phyloP scores from a whole-genome alignment of 306 rosid genomes.

The Coriaria nepalensis region DNA sequence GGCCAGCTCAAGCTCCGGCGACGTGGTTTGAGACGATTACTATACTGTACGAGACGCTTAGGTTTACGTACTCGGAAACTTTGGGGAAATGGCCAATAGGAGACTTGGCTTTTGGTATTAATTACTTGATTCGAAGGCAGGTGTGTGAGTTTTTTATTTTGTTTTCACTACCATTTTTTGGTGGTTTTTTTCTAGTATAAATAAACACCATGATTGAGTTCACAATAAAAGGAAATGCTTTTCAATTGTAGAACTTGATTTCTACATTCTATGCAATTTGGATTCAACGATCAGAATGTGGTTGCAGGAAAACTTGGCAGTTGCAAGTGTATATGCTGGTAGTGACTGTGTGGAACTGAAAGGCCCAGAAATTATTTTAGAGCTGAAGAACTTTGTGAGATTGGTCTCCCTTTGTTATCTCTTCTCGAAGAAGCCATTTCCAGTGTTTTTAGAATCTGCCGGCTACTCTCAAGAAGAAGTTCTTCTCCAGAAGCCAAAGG shows the following conservation, averaged over 20 bases:
- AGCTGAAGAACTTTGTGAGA: conserved; percentile 50
- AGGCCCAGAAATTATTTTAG: conserved; percentile 61
- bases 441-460: conserved; percentile 79
- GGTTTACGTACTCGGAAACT: conserved; percentile 84
- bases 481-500: conserved; percentile 86
- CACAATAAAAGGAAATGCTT: background rate
- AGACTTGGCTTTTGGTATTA: conserved; percentile 94
- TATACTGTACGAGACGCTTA: conserved; percentile 70
- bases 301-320: conserved; percentile 76
- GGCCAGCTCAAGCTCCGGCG: conserved; percentile 97
- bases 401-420: conserved; percentile 63
- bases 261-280: background rate
- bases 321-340: conserved; percentile 88
- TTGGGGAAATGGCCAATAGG: conserved; percentile 97
- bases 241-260: background rate
- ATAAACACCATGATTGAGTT: too few relatives aligned
- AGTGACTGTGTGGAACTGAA: conserved; percentile 49
- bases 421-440: conserved; percentile 88
- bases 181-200: too few relatives aligned
- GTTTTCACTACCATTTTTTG: background rate
- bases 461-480: conserved; percentile 66
- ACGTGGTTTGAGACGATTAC: conserved; percentile 67
- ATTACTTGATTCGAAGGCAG: conserved; percentile 88
- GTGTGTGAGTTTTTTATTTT: conserved; percentile 15
- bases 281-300: background rate